Evolutionary conservation across 1,284 basidiomycete species (phyloP).

Genomic region (Erythrobasidium hasegawianum): DNA sequence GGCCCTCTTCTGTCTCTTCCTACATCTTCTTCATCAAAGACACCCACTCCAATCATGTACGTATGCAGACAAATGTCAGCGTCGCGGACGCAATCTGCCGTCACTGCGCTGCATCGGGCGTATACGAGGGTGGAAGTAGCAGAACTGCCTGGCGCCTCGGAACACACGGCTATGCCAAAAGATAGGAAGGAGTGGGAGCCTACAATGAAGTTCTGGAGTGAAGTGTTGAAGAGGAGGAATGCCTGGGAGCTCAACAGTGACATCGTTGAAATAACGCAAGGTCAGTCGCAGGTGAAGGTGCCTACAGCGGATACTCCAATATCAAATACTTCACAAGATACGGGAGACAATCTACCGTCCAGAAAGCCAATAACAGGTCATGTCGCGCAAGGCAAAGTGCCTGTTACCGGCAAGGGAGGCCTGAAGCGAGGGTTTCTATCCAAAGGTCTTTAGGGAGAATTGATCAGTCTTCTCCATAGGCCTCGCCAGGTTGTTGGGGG

Average conservation of each 20-base stretch:
- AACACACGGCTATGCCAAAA: conserved; percentile 13
- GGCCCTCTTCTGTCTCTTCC: conserved; percentile 40
- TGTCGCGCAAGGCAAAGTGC: not conserved
- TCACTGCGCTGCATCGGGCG: conserved; percentile 10
- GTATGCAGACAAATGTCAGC: not conserved
- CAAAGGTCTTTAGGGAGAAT: conserved; percentile 9
- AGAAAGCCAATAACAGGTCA: not conserved
- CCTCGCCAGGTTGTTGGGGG: too few relatives aligned
- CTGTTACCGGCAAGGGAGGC: not conserved
- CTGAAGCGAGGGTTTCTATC: conserved; percentile 23
- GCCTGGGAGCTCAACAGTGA: conserved; percentile 35
- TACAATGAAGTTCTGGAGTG: conserved; percentile 37
- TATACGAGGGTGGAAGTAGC: conserved; percentile 3
- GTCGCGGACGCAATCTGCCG: not conserved
- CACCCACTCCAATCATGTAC: conserved; percentile 25
- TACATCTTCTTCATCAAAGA: not conserved
- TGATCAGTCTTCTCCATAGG: not conserved
- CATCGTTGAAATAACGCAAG: conserved; percentile 19
- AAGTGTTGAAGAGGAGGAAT: conserved; percentile 24
- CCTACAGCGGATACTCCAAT: not conserved
- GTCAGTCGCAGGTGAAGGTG: not conserved
- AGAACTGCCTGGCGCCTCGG: not conserved
- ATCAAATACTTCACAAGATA: not conserved
- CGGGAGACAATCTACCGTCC: not conserved
- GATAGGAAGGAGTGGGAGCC: conserved; percentile 21